Conservation (phyloP, 2,329 filamentous ascomycete genomes). For the Trichoderma sp. region DNA sequence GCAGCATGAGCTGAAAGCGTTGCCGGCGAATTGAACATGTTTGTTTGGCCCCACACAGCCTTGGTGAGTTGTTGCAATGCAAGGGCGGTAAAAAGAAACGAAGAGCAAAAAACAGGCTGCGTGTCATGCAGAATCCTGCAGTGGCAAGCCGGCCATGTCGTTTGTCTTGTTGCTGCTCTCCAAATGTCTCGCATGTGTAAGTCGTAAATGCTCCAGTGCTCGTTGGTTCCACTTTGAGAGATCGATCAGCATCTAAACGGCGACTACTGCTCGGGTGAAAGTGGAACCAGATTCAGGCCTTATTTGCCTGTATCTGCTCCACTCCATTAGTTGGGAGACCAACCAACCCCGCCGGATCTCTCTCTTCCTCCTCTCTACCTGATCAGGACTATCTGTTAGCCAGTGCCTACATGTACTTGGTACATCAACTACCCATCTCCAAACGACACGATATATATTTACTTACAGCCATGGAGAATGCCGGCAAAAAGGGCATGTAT, state of each 20-base stretch:
- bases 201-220: neutral
- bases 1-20: neutral
- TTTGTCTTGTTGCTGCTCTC: neutral
- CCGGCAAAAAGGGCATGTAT: no score
- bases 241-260: neutral
- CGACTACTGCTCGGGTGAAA: neutral
- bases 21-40: neutral
- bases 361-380: no score
- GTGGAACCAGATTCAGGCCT: neutral
- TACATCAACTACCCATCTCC: no score
- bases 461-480: no score
- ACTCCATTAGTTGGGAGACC: neutral
- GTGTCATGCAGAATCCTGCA: neutral
- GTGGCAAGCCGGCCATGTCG: neutral
- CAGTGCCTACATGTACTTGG: no score
- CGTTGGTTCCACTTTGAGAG: neutral
- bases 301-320: neutral
- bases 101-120: neutral
- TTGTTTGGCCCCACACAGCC: neutral
- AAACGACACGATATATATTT: no score
- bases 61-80: neutral
- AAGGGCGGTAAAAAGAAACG: neutral
- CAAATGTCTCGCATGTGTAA: neutral
- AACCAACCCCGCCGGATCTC: no score
- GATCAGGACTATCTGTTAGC: no score